These are phyloP conservation scores for Pisolithus tinctorius DNA, from an alignment of 768 basidiomycete species.

Conservation along the genomic window DNA sequence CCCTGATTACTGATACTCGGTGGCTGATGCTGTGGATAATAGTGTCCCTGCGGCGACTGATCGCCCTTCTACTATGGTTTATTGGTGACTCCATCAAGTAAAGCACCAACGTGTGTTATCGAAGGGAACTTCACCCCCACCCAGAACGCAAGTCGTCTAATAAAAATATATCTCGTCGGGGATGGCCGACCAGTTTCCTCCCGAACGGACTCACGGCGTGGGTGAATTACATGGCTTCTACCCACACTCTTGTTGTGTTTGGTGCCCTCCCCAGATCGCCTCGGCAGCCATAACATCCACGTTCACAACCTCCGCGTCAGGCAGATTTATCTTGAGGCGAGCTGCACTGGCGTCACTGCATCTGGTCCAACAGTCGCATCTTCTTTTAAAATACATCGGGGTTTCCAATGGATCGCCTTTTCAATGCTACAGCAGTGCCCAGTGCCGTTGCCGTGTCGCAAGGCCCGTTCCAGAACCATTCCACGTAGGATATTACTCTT, in stretches of 20 bases:
- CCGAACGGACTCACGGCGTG: too few relatives aligned
- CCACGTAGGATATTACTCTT: conserved; percentile 43
- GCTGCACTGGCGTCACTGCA: conserved; percentile 1
- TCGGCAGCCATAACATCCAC: conserved; percentile 14
- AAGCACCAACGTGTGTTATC: too few relatives aligned
- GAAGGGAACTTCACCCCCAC: too few relatives aligned
- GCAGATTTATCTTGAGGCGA: not conserved
- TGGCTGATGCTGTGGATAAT: too few relatives aligned
- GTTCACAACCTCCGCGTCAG: conserved; percentile 27
- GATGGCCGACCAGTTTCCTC: too few relatives aligned
- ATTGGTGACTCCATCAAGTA: too few relatives aligned
- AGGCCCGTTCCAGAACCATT: conserved; percentile 31
- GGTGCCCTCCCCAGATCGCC: conserved; percentile 8
- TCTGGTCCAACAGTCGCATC: conserved; percentile 23
- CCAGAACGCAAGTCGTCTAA: too few relatives aligned
- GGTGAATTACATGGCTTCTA: conserved; percentile 2
- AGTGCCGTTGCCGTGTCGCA: conserved; percentile 29
- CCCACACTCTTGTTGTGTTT: conserved; percentile 10
- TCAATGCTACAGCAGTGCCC: conserved; percentile 29
- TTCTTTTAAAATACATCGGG: conserved; percentile 32
- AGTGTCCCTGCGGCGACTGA: too few relatives aligned
- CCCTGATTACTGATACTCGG: too few relatives aligned
- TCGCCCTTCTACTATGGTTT: too few relatives aligned
- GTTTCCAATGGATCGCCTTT: conserved; percentile 35
- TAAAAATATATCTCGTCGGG: too few relatives aligned